Base-by-base conservation (phyloP, 1,139 yeast genomes). In the Debaryomyces sp. region DNA sequence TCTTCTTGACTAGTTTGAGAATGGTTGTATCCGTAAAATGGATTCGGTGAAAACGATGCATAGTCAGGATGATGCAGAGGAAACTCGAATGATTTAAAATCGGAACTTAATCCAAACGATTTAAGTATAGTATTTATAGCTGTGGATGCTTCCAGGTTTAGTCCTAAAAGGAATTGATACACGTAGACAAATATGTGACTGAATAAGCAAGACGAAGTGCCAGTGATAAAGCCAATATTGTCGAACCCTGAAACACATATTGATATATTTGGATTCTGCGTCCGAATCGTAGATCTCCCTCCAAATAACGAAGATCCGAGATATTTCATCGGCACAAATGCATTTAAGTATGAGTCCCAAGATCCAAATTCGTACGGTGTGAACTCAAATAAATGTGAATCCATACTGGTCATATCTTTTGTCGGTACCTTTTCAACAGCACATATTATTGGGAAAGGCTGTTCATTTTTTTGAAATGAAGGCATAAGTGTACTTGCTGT, bases 1-100 rank as follows among this genome's bases (percentile, higher is more conserved):
- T 58, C 55, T 12, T 41, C 26, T 13, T 48, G 34, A 8, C 47
- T 33, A 6, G 21, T 41, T 13, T 21, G 41, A 9, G 43, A 22
- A 18, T 33, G 29, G 2, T 43, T 36, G 30, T 63, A 70, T 13
- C 71, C 73, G 51, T 66, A 77, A 64, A 88, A 91, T 4, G 97
- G 96, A 56, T 89, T 90, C 4, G 96, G 96, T 10, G 81, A 70
- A 66, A 77, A 80, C 5, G 87, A 64, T 1, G 96, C 94, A 63
- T 84, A 86, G 57, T 87, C 94, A 9, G 89, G 80, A 37, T 77
- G 75, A 13, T 61, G 51, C 45, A 60, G 63, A 1, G 74, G 72
- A n/a, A 52, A 46, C 8, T 57, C 55, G 23, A 57, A 40, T 2
- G 62, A 50, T 15, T 53, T 53, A 55, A 57, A 44, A 42, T 59